phyloP scores from a whole-genome alignment of 2,329 filamentous ascomycete genomes.

The Fusarium udum region DNA sequence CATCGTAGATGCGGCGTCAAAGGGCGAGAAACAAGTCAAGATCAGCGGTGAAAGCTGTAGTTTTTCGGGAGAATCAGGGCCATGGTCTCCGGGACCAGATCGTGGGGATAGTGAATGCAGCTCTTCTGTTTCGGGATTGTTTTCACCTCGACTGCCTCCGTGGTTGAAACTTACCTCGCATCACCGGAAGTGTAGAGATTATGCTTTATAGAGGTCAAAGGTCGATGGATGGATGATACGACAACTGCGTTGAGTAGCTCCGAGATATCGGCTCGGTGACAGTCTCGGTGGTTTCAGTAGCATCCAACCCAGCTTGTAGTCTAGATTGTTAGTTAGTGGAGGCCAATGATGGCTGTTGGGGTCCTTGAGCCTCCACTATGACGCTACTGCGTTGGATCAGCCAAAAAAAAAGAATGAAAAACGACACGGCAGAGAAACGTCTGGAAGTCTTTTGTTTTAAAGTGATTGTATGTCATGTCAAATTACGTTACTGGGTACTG shows the following conservation, averaged over 20 bases:
- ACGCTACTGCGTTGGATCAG: constrained; percentile 24
- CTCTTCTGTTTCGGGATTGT: background rate
- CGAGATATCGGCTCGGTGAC: constrained; percentile 33
- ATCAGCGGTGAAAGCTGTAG: constrained; percentile 37
- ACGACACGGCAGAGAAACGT: constrained; percentile 1
- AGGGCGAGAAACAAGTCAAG: background rate
- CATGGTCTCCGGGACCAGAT: constrained; percentile 6
- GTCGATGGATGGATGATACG: constrained; percentile 15
- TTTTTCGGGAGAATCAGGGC: constrained; percentile 39
- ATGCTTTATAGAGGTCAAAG: background rate
- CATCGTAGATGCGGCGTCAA: background rate
- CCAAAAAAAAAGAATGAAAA: background rate
- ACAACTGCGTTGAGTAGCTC: constrained; percentile 16
- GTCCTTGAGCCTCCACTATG: constrained; percentile 33
- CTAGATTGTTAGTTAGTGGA: background rate
- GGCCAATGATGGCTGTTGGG: constrained; percentile 10
- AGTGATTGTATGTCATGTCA: background rate
- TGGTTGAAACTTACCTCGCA: background rate
- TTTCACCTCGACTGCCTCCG: background rate
- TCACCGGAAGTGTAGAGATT: background rate
- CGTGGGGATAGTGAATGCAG: constrained; percentile 1
- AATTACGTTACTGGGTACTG: constrained; percentile 11
- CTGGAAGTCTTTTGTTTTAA: constrained; percentile 9
- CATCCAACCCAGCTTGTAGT: constrained; percentile 6
- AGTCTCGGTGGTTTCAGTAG: constrained; percentile 29